Conservation (phyloP, 1,284 basidiomycete species). For the Naganishia cerealis region DNA sequence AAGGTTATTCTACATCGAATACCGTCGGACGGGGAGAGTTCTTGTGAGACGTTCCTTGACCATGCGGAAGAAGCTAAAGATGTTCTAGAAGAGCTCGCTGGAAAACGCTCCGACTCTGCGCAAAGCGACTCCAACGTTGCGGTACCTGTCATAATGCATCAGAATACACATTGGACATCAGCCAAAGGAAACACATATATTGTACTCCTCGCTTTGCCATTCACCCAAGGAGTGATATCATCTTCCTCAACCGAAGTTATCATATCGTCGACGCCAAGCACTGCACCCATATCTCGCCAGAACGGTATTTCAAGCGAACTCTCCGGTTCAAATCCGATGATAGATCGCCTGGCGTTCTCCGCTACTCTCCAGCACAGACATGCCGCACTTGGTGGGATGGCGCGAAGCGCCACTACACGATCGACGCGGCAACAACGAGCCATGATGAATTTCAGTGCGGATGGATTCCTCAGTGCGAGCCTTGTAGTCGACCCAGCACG, state of each 20-base stretch:
- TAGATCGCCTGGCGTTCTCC: constrained; percentile 18
- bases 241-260: constrained; percentile 16
- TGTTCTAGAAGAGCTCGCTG: constrained; percentile 10
- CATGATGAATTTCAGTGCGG: constrained; percentile 22
- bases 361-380: constrained; percentile 5
- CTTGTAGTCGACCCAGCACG: constrained; percentile 16
- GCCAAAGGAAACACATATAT: constrained; percentile 6
- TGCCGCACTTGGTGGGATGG: background rate
- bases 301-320: constrained; percentile 1
- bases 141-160: constrained; percentile 11
- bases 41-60: background rate
- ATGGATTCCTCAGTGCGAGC: constrained; percentile 23
- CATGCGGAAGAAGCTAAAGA: constrained; percentile 9
- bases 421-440: constrained; percentile 23
- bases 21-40: background rate
- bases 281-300: background rate
- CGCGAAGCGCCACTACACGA: constrained; percentile 14
- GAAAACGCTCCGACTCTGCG: background rate
- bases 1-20: constrained; percentile 21
- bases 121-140: background rate
- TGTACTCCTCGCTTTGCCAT: constrained; percentile 11
- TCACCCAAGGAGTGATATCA: constrained; percentile 21
- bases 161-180: constrained; percentile 15
- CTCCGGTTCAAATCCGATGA: background rate
- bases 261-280: constrained; percentile 11